Base-by-base conservation (phyloP, 352 stramenopile genomes). In the Phytophthora citrophthora region DNA sequence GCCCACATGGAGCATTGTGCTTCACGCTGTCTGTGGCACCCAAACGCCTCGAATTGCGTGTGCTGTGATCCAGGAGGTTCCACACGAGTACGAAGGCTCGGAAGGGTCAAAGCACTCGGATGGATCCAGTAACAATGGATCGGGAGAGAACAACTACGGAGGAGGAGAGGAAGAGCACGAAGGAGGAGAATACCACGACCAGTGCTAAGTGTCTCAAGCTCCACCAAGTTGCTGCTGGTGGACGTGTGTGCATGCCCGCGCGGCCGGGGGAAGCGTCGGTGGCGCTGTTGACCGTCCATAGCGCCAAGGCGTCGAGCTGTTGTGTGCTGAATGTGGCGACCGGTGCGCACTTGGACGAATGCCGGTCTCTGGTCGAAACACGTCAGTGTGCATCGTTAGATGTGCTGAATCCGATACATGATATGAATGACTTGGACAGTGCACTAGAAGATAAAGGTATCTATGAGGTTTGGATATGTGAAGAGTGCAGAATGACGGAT, bases 21-120 rank as follows among this genome's bases (percentile, higher is more conserved):
- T 93, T 49, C 83, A 89, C 51, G 79, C 81, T 2, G 74, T 87
- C 6, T 93, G 81, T 51, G 67, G 68, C 48, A 72, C 55, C 4
- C 64, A 76, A 13, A 52, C 76, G 0, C 80, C 81, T 29, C 76
- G 79, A 5, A 70, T 90, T 50, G 68, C 77, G 1, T 87, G 81
- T 32, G 80, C 80, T 9, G 46, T 79, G 20, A 61, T 51, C 54
- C 54, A 41, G n/a, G 36, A 20, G 15, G 36, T 18, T 41, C 4
- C n/a, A 8, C 13, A 41, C 13, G n/a, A 41, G 36, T 10, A 41
- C 36, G 13, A 20, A 41, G 4, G 36, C 13, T n/a, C 36, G 13
- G n/a, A 8, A 18, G n/a, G 15, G 3, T n/a, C 13, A 41, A 15
- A 11, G 3, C 13, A 41, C 36, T 20, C 36, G 2, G 29, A 34